phyloP scores from a whole-genome alignment of 2,329 filamentous ascomycete species.

The Escovopsis weberi region DNA sequence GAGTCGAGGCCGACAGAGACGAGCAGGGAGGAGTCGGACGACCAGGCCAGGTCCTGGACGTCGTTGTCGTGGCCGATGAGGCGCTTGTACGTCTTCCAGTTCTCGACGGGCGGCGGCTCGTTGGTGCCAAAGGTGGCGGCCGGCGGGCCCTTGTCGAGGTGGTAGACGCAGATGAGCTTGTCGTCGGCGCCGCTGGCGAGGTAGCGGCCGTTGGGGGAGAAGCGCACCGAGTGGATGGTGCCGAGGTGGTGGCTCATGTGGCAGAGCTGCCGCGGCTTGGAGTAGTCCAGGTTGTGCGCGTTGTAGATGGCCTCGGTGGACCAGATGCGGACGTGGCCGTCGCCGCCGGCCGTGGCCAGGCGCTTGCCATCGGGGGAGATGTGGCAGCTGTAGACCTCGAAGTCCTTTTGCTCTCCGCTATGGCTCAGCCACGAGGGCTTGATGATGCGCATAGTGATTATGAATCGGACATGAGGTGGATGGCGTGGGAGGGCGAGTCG shows the following conservation, averaged over 20 bases:
- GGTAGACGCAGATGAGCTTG: slow-evolving; percentile 97
- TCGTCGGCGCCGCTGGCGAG: slow-evolving; percentile 95
- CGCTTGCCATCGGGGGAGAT: slow-evolving; percentile 87
- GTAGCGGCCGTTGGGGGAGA: slow-evolving; percentile 89
- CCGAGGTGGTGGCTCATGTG: slow-evolving; percentile 98
- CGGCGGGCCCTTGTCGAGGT: slow-evolving; percentile 70
- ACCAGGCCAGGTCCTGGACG: slow-evolving; percentile 96
- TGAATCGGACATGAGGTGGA: slow-evolving; percentile 5
- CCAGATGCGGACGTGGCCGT: slow-evolving; percentile 96
- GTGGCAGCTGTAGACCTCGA: slow-evolving; percentile 97
- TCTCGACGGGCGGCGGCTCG: slow-evolving; percentile 86
- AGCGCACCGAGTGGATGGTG: slow-evolving; percentile 92
- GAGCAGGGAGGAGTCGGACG: slow-evolving; percentile 84
- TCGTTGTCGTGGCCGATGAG: slow-evolving; percentile 97
- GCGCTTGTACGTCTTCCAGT: slow-evolving; percentile 90
- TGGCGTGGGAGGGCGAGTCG: background rate
- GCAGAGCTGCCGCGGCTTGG: slow-evolving; percentile 79
- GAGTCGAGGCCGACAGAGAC: slow-evolving; percentile 95
- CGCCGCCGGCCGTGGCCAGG: slow-evolving; percentile 87
- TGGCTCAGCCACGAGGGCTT: slow-evolving; percentile 95
- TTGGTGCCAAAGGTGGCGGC: slow-evolving; percentile 75
- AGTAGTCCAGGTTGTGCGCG: slow-evolving; percentile 55
- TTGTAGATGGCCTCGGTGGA: slow-evolving; percentile 88
- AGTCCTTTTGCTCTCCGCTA: slow-evolving; percentile 94
- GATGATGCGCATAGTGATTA: slow-evolving; percentile 59